Evolutionary conservation across 441 rosid genomes (phyloP), one percentile per base, ranked within the genome.

Genomic region (Geranium incanum): DNA sequence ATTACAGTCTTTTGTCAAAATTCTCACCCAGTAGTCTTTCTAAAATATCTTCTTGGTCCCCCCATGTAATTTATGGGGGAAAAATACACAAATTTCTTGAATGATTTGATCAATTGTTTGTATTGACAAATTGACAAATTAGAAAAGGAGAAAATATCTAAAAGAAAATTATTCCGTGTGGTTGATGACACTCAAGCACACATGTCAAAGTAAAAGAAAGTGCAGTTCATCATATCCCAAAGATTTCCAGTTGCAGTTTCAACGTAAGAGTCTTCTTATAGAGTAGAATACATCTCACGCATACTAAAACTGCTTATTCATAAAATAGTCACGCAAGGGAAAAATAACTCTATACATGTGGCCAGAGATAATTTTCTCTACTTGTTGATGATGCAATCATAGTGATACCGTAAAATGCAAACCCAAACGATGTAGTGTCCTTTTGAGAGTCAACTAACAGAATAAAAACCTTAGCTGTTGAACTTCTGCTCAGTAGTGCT

Each of bases 401-500:
- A 18, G 68, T 19, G 37, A 64, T 41, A 12, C 62, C 19, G 9
- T 73, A 70, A 19, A 72, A 70, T 64, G 68, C 74, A 80, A 77
- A 79, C 75, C 70, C 71, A 67, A 66, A 72, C 11, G 69, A 39
- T 38, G 36, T 52, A 19, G 72, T 65, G 68, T 81, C 70, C 74
- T 67, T 41, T 62, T 23, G 23, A 62, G 37, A 9, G 37, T 62
- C 60, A 21, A 74, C 68, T 4, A 48, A 21, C 36, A 70, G 67
- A 52, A 28, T 70, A 23, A 18, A 57, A 72, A 21, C 15, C 55
- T 76, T 70, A 86, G 80, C 72, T 70, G 85, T 65, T 85, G 82
- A 84, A 83, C 85, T 94, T 92, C 81, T 76, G 82, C 70, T 88
- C 96, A 0, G 82, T 55, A 37, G 84, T 71, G 83, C 97, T 92